Base-by-base conservation (phyloP, 2,329 filamentous ascomycete species). In the Sporothrix curviconia region DNA sequence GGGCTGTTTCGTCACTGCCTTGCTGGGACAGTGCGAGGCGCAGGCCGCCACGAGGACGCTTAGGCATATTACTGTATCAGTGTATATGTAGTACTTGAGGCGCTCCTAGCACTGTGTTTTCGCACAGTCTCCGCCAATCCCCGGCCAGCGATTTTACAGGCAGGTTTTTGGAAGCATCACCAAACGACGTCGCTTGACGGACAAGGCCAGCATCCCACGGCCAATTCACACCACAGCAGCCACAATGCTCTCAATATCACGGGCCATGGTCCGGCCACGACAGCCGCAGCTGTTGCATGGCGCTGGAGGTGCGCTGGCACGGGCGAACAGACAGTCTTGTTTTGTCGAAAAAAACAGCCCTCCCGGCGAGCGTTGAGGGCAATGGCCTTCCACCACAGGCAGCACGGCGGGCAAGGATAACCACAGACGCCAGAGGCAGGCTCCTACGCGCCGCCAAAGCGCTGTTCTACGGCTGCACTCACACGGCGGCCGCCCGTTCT, bases 261-360 rank as follows among this genome's bases (percentile, higher is more conserved):
- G 17, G 24, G 34, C 37, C 3, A 44, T 36, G 39, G 8, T 22
- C 19, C 56, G 52, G 54, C 36, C 49, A 17, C 47, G 14, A 19
- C 56, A 44, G 42, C 59, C 63, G 24, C 63, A 59, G 40, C 56
- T 62, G n/a, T 60, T 62, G 39, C 58, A 55, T n/a, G 19, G 47
- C 56, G 22, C 71, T 71, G 64, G 67, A 69, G n/a, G 54, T 65
- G 68, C 39, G 63, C 68, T 46, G 61, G 63, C 7, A 46, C n/a
- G n/a, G n/a, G n/a, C n/a, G n/a, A n/a, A n/a, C n/a, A n/a, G n/a
- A n/a, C n/a, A n/a, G n/a, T n/a, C n/a, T n/a, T n/a, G n/a, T n/a
- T n/a, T n/a, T n/a, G n/a, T n/a, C n/a, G n/a, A n/a, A n/a, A n/a
- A n/a, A n/a, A n/a, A n/a, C n/a, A n/a, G n/a, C n/a, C n/a, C n/a